These are phyloP conservation scores for Scheffersomyces stipitis DNA, from an alignment of 805 yeast genomes.

Conservation along the genomic window DNA sequence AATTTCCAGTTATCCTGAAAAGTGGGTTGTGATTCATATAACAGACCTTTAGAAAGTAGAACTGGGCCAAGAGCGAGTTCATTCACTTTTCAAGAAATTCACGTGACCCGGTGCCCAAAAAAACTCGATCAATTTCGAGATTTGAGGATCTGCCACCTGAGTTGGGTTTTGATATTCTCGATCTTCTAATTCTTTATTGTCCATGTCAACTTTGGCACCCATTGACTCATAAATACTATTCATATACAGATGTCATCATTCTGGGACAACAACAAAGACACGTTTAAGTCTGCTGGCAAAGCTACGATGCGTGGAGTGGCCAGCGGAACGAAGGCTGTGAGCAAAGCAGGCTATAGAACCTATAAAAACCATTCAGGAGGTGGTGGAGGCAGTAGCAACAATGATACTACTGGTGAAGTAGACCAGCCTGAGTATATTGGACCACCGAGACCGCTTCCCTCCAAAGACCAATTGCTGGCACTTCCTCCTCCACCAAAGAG, in stretches of 20 bases:
- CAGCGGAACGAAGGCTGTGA: conserved; percentile 46
- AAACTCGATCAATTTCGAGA: too few species aligned
- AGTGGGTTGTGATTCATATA: too few species aligned
- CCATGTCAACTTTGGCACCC: too few species aligned
- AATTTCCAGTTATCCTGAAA: too few species aligned
- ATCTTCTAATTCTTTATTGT: too few species aligned
- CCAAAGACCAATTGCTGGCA: conserved; percentile 26
- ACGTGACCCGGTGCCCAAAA: too few species aligned
- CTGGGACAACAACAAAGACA: conserved; percentile 54
- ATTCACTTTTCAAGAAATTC: too few species aligned
- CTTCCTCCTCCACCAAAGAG: conserved; percentile 49
- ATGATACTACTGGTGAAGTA: conserved; percentile 13
- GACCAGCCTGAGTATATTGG: conserved; percentile 7
- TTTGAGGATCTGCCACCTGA: too few species aligned
- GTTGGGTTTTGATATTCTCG: too few species aligned
- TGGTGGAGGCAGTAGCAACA: conserved; percentile 19
- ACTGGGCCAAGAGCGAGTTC: too few species aligned
- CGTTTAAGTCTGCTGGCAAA: conserved; percentile 49
- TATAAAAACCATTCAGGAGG: conserved; percentile 42
- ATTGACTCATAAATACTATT: too few species aligned
- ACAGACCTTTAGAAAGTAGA: too few species aligned
- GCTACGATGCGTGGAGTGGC: conserved; percentile 54
- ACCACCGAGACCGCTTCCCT: conserved; percentile 13
- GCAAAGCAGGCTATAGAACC: conserved; percentile 51
- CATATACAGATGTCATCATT: conserved; percentile 30